Evolutionary conservation across 2,329 filamentous ascomycete species (phyloP).

Genomic region (Stachybotrys chlorohalonatus): DNA sequence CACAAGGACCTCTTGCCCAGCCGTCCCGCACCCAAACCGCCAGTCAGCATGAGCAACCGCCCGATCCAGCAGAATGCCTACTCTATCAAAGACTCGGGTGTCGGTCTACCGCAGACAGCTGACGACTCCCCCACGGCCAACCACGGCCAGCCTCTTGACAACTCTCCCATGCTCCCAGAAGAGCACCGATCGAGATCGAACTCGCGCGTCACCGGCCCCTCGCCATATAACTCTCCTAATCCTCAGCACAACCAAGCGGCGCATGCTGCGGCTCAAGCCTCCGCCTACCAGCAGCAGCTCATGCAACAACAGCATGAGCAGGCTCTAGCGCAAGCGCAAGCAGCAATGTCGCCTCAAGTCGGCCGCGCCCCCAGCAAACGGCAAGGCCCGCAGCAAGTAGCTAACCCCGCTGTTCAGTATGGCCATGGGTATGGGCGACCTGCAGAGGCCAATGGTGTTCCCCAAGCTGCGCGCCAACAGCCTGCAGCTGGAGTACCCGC

Average conservation of each 20-base stretch:
- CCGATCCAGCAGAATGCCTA: constrained; percentile 42
- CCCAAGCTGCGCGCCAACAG: constrained; percentile 25
- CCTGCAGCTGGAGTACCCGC: constrained; percentile 12
- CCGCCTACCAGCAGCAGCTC: constrained; percentile 51
- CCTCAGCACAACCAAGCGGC: constrained; percentile 19
- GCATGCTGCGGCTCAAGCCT: constrained; percentile 27
- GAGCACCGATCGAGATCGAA: constrained; percentile 62
- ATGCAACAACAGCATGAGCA: constrained; percentile 81
- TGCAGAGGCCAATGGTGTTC: constrained; percentile 20
- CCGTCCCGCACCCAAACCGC: constrained; percentile 82
- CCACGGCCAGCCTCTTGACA: constrained; percentile 42
- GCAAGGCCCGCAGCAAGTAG: constrained; percentile 29
- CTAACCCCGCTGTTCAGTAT: constrained; percentile 12
- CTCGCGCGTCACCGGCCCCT: constrained; percentile 48
- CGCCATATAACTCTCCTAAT: constrained; percentile 38
- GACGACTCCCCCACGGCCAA: constrained; percentile 44
- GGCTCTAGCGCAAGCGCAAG: constrained; percentile 70
- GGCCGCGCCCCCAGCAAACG: constrained; percentile 68
- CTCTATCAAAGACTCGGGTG: constrained; percentile 52
- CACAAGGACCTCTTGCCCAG: constrained; percentile 59
- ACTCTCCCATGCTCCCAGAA: constrained; percentile 51
- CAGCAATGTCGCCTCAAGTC: constrained; percentile 63
- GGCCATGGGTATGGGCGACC: constrained; percentile 17
- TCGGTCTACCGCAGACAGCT: constrained; percentile 48
- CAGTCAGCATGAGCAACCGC: constrained; percentile 51